Base-by-base conservation (phyloP, 2,329 filamentous ascomycete genomes). In the Madurella fahalii region DNA sequence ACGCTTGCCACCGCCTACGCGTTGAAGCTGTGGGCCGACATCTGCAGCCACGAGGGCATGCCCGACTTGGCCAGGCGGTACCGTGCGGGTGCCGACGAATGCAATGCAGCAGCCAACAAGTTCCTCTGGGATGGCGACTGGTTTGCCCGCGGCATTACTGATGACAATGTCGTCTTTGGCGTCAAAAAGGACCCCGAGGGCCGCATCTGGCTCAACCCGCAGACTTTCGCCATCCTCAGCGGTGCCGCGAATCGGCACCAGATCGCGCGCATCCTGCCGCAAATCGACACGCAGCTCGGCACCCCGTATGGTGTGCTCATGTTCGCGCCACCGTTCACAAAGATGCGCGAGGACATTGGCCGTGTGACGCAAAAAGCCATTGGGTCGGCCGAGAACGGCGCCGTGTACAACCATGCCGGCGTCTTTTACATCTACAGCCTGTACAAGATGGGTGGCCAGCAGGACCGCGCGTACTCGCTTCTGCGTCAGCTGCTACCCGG, bases 301-400 rank as follows among this genome's bases (percentile, higher is more conserved):
- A 81, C 79, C 0, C 79, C 79, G 0, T 81, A 79, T 59, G 80
- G 80, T 20, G 71, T 77, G 2, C 68, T 74, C 54, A 82, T 83
- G 79, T 83, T 82, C 63, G 77, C 71, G 4, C 80, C 80, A 5
- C 73, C 79, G 1, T 82, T 71, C 66, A 77, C 69, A 39, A 70
- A 67, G 9, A 83, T 83, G 79, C 77, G 79, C 50, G 80, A 82
- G 67, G 79, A 83, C 54, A 71, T 82, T 18, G 79, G 80, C 9
- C 78, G 79, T 44, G 79, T 82, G 13, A 82, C 79, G 55, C 79
- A 82, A 63, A 82, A 82, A 65, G 79, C 77, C 54, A 75, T 78
- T 2, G 79, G 79, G 2, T 78, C 78, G 43, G 80, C 75, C n/a
- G 80, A 83, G 66, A 83, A 83, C 64, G 80, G 72, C 1, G 76